Percentiles rank a stretch among this genome's conserved stretches.
Evolutionary conservation across 2,329 filamentous ascomycete species (phyloP).

Genomic region (Fusarium sp.): DNA sequence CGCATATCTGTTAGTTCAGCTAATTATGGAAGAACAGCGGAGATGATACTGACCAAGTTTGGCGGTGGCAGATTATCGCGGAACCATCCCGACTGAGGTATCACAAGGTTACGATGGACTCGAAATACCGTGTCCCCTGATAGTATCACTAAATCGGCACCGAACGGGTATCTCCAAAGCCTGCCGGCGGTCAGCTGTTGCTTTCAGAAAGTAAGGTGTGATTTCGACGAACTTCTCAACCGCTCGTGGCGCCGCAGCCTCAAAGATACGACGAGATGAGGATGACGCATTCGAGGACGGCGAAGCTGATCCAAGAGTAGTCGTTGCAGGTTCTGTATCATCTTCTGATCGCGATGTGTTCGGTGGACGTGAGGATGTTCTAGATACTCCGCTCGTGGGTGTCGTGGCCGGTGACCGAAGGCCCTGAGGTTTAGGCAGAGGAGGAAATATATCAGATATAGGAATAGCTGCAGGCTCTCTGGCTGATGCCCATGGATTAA

Average conservation of each 20-base stretch:
- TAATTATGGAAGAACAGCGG: neutral
- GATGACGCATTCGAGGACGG: conserved; percentile 42
- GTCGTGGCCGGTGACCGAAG: conserved; percentile 17
- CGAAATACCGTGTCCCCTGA: conserved; percentile 43
- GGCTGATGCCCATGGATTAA: conserved; percentile 51
- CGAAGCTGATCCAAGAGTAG: conserved; percentile 32
- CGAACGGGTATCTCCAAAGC: conserved; percentile 52
- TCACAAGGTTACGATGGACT: conserved; percentile 55
- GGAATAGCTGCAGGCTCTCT: conserved; percentile 10
- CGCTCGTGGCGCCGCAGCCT: conserved; percentile 48
- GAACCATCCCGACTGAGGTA: conserved; percentile 53
- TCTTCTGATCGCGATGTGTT: conserved; percentile 18
- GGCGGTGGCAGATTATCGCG: conserved; percentile 51
- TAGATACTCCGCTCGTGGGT: conserved; percentile 25
- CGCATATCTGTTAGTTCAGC: conserved; percentile 12
- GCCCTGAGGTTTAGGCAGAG: conserved; percentile 33
- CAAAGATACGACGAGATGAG: conserved; percentile 42
- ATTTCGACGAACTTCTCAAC: conserved; percentile 44
- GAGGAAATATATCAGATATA: conserved; percentile 38
- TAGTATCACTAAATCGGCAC: conserved; percentile 52
- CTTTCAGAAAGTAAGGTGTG: neutral
- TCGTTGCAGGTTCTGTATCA: conserved; percentile 14
- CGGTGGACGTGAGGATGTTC: conserved; percentile 29
- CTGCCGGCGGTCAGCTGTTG: conserved; percentile 42
- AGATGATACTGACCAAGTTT: conserved; percentile 42